phyloP scores from a whole-genome alignment of 495 filamentous ascomycete species.

The Melanomma pulvis-pyrius region DNA sequence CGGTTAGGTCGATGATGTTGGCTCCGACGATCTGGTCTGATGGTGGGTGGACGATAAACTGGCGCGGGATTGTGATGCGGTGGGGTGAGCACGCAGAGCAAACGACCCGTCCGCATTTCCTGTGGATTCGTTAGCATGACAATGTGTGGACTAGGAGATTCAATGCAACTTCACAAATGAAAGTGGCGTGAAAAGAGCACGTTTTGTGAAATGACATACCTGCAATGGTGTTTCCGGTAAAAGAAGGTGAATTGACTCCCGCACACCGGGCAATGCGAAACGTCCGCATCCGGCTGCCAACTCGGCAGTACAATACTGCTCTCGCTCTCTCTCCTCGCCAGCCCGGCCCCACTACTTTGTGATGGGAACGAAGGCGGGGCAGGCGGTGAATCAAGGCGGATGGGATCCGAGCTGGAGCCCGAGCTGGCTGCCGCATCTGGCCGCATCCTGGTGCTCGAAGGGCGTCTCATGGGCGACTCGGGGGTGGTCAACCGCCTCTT shows the following conservation, averaged over 20 bases:
- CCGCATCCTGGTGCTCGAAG: background rate
- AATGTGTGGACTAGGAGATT: background rate
- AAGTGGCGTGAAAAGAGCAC: no score
- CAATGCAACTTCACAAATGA: no score
- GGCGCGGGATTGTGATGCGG: slow-evolving; percentile 88
- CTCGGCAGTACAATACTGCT: slow-evolving; percentile 31
- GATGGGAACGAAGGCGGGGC: slow-evolving; percentile 8
- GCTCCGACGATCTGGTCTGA: slow-evolving; percentile 35
- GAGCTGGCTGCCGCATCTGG: background rate
- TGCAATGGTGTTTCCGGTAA: slow-evolving; percentile 36
- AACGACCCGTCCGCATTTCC: slow-evolving; percentile 94
- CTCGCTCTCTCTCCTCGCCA: slow-evolving; percentile 18
- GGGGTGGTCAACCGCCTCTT: slow-evolving; percentile 32
- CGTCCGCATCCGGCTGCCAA: slow-evolving; percentile 38
- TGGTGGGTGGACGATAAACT: slow-evolving; percentile 88
- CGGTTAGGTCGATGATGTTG: slow-evolving; percentile 50
- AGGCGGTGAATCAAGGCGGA: slow-evolving; percentile 6
- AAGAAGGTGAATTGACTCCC: slow-evolving; percentile 31
- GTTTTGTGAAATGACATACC: slow-evolving; percentile 20
- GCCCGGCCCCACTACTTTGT: background rate
- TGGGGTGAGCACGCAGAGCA: slow-evolving; percentile 91
- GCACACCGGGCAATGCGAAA: slow-evolving; percentile 34
- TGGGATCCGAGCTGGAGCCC: slow-evolving; percentile 1
- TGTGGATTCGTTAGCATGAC: slow-evolving; percentile 37
- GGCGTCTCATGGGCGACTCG: slow-evolving; percentile 7